phyloP scores from a whole-genome alignment of 2,329 filamentous ascomycete species.

The Fusarium citri region DNA sequence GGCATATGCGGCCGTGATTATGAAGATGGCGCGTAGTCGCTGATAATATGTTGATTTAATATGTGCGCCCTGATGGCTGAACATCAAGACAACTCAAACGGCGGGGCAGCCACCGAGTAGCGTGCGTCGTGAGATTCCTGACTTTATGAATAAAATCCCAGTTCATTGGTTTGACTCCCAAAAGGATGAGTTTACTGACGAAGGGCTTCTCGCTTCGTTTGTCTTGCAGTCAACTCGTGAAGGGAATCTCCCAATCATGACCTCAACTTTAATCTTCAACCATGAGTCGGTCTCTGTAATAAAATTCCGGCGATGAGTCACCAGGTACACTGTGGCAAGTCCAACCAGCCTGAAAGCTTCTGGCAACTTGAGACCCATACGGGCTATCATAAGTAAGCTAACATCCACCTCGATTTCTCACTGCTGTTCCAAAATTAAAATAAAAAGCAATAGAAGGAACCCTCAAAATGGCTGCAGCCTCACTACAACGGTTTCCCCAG shows the following conservation, averaged over 20 bases:
- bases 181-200: too few species aligned
- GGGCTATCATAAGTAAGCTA: not conserved
- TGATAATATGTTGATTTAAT: not conserved
- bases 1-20: too few species aligned
- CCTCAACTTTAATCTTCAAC: not conserved
- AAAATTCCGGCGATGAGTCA: not conserved
- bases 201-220: not conserved
- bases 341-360: not conserved
- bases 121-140: fast-evolving
- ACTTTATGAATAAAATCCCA: too few species aligned
- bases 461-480: not conserved
- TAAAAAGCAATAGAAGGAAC: not conserved
- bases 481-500: not conserved
- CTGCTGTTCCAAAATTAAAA: not conserved
- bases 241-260: not conserved
- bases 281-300: not conserved
- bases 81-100: not conserved
- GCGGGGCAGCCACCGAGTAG: too few species aligned
- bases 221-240: not conserved
- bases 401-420: not conserved
- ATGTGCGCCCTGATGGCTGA: not conserved
- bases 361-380: fast-evolving
- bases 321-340: fast-evolving
- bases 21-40: too few species aligned
- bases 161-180: not conserved